A percentile compares a stretch with the other conserved stretches of the same genome.
These are phyloP conservation scores for Quercus mongolica DNA, from an alignment of 306 rosid species.

Conservation along the genomic window DNA sequence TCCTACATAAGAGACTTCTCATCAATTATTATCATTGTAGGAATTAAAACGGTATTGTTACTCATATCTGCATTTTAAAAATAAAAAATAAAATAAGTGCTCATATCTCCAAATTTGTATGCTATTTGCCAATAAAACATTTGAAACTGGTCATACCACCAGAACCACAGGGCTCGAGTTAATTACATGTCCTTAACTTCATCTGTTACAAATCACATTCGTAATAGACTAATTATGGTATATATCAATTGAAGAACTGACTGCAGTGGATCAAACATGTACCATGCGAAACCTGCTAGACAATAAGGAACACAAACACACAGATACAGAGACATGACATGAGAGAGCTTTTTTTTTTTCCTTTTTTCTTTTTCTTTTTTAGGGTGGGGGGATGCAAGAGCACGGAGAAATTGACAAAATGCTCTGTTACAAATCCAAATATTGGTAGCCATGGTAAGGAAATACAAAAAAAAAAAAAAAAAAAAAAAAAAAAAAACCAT, in stretches of 20 bases:
- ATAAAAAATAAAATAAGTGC: not conserved
- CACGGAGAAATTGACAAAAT: not conserved
- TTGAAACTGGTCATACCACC: not conserved
- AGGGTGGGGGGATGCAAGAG: not conserved
- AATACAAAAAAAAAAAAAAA: not conserved
- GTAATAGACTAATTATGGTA: not conserved
- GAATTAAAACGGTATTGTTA: not conserved
- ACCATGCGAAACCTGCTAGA: not conserved
- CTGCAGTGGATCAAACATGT: not conserved
- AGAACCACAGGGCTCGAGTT: not conserved
- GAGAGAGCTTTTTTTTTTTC: not conserved
- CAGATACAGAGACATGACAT: not conserved
- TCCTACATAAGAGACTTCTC: constrained; percentile 38
- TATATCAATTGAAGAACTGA: not conserved
- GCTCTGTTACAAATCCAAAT: not conserved
- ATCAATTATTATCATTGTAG: constrained; percentile 4
- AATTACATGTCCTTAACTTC: constrained; percentile 6
- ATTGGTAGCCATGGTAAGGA: not conserved
- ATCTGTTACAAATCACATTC: not conserved
- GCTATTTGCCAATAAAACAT: not conserved
- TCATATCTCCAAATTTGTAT: not conserved
- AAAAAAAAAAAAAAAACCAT: not conserved
- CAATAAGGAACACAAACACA: not conserved
- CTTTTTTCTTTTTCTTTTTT: no score
- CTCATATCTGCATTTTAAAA: not conserved